phyloP scores from a whole-genome alignment of 768 basidiomycete genomes.

The Panaeolus papilionaceus region DNA sequence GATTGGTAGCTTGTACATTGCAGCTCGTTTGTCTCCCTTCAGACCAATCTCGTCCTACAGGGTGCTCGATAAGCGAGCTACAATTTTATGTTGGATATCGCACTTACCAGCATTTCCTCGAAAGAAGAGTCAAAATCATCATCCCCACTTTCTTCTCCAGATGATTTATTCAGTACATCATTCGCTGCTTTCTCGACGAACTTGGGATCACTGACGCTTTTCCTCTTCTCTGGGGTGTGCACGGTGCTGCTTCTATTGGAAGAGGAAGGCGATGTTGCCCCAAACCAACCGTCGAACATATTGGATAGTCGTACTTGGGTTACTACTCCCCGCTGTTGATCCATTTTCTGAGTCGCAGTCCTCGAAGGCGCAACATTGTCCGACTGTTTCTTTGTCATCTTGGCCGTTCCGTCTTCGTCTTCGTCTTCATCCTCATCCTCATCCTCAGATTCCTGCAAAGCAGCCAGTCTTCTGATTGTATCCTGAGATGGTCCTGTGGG shows the following conservation, averaged over 20 bases:
- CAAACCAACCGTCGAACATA: constrained; percentile 72
- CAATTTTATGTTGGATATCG: constrained; percentile 7
- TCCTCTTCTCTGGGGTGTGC: constrained; percentile 47
- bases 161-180: constrained; percentile 24
- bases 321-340: constrained; percentile 60
- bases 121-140: constrained; percentile 57
- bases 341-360: constrained; percentile 27
- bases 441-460: constrained; percentile 54
- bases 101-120: constrained; percentile 71
- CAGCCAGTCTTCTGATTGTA: constrained; percentile 53
- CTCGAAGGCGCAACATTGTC: constrained; percentile 25
- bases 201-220: constrained; percentile 76
- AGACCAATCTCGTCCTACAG: constrained; percentile 75
- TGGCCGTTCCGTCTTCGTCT: constrained; percentile 70
- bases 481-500: constrained; percentile 58
- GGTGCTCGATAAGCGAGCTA: not conserved
- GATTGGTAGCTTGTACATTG: constrained; percentile 64
- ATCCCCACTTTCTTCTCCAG: constrained; percentile 37
- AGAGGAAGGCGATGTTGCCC: constrained; percentile 47
- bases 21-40: constrained; percentile 69
- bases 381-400: constrained; percentile 31
- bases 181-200: constrained; percentile 54
- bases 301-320: constrained; percentile 68
- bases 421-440: constrained; percentile 49
- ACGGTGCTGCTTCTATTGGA: constrained; percentile 41